Base-by-base conservation (phyloP, 306 rosid species). In the Cicer bijugum region DNA sequence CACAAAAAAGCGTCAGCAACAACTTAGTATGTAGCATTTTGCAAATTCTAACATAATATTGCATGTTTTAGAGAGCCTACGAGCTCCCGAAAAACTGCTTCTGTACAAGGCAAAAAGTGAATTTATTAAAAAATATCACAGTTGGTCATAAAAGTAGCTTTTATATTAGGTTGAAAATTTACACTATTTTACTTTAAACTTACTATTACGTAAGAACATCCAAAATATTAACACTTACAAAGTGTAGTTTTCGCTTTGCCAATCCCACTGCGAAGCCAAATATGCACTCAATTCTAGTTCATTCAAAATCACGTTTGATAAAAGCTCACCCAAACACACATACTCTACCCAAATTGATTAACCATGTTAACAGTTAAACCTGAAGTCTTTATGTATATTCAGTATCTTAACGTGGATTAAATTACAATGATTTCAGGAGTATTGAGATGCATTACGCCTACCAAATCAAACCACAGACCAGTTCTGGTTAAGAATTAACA, bases 1-100 rank as follows among this genome's bases (percentile, higher is more conserved):
- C 55, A 19, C 42, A 70, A 71, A 55, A 45, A 74, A 33, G 67
- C 45, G 77, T 85, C 82, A 80, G 73, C 33, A 51, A 69, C 67
- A 76, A 57, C 71, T 64, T 71, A 33, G 75, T 16, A 46, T 9
- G 58, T 46, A 4, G 75, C 45, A 38, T 46, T 61, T 61, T 14
- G 56, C 73, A 48, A 51, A 73, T 35, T 19, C 33, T 9, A 45
- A 82, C 46, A 66, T 58, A 7, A 33, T 66, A 55, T 20, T 43
- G 17, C 39, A 65, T 10, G 14, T 40, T 42, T 46, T 4, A 1
- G 11, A n/a, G 15, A 46, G 51, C 51, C 10, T 46, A 46, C 4
- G n/a, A 46, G 51, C 51, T 43, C 47, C 14, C 51, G 33, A 12
- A 46, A 46, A 46, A 2, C 12, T 46, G 51, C 11, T 46, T 46